phyloP scores from a whole-genome alignment of 495 filamentous ascomycete genomes.

The Viridothelium virens region DNA sequence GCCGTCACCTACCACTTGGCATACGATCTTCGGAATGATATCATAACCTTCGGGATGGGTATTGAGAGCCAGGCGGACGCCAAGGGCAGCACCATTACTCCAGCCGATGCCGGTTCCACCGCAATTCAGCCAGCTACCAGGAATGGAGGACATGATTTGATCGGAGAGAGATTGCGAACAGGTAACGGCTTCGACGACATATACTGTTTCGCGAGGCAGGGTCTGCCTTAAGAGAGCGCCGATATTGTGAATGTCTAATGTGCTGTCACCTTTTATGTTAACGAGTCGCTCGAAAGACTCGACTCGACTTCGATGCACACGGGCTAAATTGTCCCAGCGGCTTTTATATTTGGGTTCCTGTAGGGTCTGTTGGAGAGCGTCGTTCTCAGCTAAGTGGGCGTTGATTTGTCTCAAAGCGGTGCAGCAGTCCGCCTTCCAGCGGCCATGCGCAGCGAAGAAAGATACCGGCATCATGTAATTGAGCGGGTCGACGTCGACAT shows the following conservation, averaged over 20 bases:
- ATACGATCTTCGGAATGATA: constrained; percentile 15
- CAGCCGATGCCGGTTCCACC: constrained; percentile 35
- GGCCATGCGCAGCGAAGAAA: constrained; percentile 35
- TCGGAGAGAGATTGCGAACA: constrained; percentile 25
- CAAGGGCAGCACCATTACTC: constrained; percentile 40
- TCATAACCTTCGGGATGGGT: constrained; percentile 31
- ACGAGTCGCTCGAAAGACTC: constrained; percentile 2
- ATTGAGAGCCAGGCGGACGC: constrained; percentile 9
- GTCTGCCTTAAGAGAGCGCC: constrained; percentile 26
- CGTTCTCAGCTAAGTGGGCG: constrained; percentile 20
- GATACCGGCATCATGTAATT: constrained; percentile 76
- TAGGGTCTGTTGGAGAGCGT: neutral
- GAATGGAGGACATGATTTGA: constrained; percentile 28
- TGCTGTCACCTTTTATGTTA: constrained; percentile 13
- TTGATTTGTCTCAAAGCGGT: constrained; percentile 34
- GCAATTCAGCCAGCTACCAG: constrained; percentile 36
- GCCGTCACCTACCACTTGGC: constrained; percentile 33
- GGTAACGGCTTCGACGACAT: constrained; percentile 35
- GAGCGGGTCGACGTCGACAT: constrained; percentile 78
- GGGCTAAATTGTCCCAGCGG: neutral
- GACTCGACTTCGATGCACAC: too few relatives aligned
- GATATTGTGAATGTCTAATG: constrained; percentile 20
- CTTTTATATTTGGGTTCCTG: neutral
- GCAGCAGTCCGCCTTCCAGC: constrained; percentile 35
- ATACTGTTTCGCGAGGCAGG: constrained; percentile 39